Evolutionary conservation across 2,329 filamentous ascomycete species (phyloP), one percentile per base, ranked within the genome.

Genomic region (Aspergillus ibericus): DNA sequence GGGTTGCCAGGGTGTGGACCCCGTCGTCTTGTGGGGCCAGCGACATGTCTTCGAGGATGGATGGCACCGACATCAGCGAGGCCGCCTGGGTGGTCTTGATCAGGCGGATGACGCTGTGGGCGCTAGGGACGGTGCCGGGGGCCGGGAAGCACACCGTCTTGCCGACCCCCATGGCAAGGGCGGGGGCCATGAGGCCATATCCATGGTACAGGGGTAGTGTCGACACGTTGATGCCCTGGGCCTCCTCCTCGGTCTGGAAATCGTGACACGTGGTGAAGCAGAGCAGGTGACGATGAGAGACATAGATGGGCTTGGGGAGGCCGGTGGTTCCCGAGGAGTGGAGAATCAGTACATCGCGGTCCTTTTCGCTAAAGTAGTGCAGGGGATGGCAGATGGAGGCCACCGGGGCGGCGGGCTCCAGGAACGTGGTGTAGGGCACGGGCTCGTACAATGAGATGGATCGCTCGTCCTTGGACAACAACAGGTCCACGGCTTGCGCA

Each of bases 261-360:
- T 27, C 4, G 27, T 56, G 54, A 29, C 47, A 42, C 18, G 18
- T 44, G 10, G 40, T 34, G 16, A 32, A 50, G 29, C 29, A 40
- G n/a, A 56, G 22, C 13, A 56, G 32, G 22, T 58, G 50, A 9
- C 55, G 55, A 16, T 58, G 55, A 13, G 55, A 48, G 15, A 47
- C 12, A 13, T 47, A 42, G 20, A 58, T 58, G 10, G 55, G 55
- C 32, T 58, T 58, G 4, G 55, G 55, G 2, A 58, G 49, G 18
- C 55, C 55, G 1, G 55, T 58, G 12, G 55, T 58, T 16, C 55
- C 55, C 4, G 49, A 53, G 3, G 55, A 58, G 25, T 58, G 55
- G 29, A 58, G 40, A 16, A 58, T 53, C 10, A 58, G 35, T 5
- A 53, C 44, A 20, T 58, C 22, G 5, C 50, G 18, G 16, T 58